Evolutionary conservation across 768 basidiomycete genomes (phyloP), one percentile per base, ranked within the genome.

Genomic region (Russula foetens): DNA sequence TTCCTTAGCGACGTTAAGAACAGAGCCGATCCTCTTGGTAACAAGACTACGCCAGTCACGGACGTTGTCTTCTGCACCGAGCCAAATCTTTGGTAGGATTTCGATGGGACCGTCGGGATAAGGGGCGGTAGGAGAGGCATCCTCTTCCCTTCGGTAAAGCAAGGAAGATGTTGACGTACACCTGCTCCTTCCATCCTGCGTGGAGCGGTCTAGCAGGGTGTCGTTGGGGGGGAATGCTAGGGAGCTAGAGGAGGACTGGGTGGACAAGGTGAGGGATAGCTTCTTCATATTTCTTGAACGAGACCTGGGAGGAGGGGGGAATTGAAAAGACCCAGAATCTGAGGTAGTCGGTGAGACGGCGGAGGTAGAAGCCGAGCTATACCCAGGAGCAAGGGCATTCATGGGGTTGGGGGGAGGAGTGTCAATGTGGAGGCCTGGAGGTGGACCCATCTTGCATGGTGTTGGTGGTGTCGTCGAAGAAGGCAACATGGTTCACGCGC

Each of bases 1-100:
- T 72, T 97, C 93, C 75, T 95, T 93, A 48, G 93, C 93, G 35
- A 96, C 94, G 71, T 96, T 95, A 72, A 96, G 81, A 23, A 96
- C 81, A 47, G 88, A 83, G 63, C 79, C 82, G 69, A 95, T 92
- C 41, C 86, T 83, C 35, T 84, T 81, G 53, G 87, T 81, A 24
- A 82, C 68, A 59, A 95, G 83, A 28, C 78, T 77, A 44, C 75
- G 76, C 85, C 88, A 90, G 72, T 95, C 88, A 59, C 85, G 82
- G 46, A 89, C 92, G 67, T 95, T 94, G 73, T 93, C 92, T 72
- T 95, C 92, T 58, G 90, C 90, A 64, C 93, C 94, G 11, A 96
- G 83, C 86, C 87, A 96, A 59, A 96, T 77, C 52, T 86, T 84
- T 3, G 92, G 92, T 48, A 95, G 78, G 68, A 97, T 77, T 72